Percentiles rank a stretch among this genome's conserved stretches.
Evolutionary conservation across 768 basidiomycete species (phyloP).

Genomic region (Chalciporus chontae): DNA sequence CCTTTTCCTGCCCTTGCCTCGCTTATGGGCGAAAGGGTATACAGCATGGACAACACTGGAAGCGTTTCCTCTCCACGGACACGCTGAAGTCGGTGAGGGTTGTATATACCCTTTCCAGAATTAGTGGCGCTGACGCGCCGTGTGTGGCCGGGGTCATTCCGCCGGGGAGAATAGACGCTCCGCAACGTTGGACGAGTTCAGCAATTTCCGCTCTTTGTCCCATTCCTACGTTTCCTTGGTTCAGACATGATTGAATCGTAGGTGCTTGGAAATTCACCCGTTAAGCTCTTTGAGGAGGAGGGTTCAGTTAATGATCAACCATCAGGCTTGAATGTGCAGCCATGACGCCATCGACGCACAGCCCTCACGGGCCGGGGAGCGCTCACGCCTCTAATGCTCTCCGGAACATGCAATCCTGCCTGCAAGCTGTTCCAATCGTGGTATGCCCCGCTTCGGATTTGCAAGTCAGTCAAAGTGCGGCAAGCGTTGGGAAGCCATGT

Average conservation of each 20-base stretch:
- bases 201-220: slow-evolving; percentile 25
- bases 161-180: slow-evolving; percentile 17
- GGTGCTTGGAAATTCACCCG: slow-evolving; percentile 17
- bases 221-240: slow-evolving; percentile 4
- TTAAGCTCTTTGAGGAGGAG: slow-evolving; percentile 31
- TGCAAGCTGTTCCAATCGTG: slow-evolving; percentile 31
- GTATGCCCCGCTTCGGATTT: slow-evolving; percentile 32
- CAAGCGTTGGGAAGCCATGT: slow-evolving; percentile 29
- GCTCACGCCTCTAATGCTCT: slow-evolving; percentile 21
- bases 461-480: slow-evolving; percentile 26
- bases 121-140: slow-evolving; percentile 10
- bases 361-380: slow-evolving; percentile 27
- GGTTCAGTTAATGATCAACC: slow-evolving; percentile 28
- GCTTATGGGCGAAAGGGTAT: slow-evolving; percentile 28
- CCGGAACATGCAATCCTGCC: slow-evolving; percentile 29
- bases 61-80: slow-evolving; percentile 27
- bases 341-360: slow-evolving; percentile 26
- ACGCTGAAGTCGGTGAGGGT: slow-evolving; percentile 18
- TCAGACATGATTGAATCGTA: slow-evolving; percentile 11
- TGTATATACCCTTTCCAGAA: slow-evolving; percentile 12
- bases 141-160: slow-evolving; percentile 7
- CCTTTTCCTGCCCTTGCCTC: slow-evolving; percentile 28
- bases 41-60: slow-evolving; percentile 9
- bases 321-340: slow-evolving; percentile 14
- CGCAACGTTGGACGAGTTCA: slow-evolving; percentile 14